Base-by-base conservation (phyloP, 257 asterid genomes). In the Nicotiana sylvestris region DNA sequence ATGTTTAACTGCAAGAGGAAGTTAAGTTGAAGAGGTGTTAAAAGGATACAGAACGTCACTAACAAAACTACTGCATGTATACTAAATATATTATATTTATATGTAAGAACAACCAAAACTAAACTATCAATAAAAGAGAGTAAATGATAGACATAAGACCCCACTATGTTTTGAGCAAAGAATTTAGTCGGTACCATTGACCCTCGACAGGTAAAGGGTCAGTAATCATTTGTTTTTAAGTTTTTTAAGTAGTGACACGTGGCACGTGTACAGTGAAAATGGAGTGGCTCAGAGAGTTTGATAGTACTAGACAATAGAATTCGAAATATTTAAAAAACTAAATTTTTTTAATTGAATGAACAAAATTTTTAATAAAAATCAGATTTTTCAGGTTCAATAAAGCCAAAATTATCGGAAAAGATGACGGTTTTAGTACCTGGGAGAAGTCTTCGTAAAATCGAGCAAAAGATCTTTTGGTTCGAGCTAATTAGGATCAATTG, bases 1-100 rank as follows among this genome's bases (percentile, higher is more conserved):
- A 90, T 90, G 33, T 83, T 83, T 81, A 80, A 76, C 93, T 90
- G 92, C 78, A 79, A 77, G 27, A 25, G 57, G 32, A 66, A 27
- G 72, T 27, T 4, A 32, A 77, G 49, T 46, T 72, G 8, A 62
- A 30, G 46, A 53, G 17, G 66, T 33, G 83, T 81, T 29, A 51
- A 81, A 60, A 51, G 27, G 53, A 66, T 66, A n/a, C 25, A 66
- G 53, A 39, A 66, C 27, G 64, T 13, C 46, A 76, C 80, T 51
- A 15, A 29, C 43, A 76, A 51, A 7, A 76, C 51, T 16, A 76
- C 80, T 15, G 65, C 29, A 16, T 7, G 76, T 33, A 33, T 8
- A 67, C 15, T 33, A 67, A 67, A 8, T 16, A 17, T 8, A 33
- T 16, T 66, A 32, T 3, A 33, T 6, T 16, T 66, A 32, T 3